A percentile compares a stretch with the other conserved stretches of the same genome.
Conservation (phyloP, 139 green algal species). For the Chlamydomonas asymmetrica region DNA sequence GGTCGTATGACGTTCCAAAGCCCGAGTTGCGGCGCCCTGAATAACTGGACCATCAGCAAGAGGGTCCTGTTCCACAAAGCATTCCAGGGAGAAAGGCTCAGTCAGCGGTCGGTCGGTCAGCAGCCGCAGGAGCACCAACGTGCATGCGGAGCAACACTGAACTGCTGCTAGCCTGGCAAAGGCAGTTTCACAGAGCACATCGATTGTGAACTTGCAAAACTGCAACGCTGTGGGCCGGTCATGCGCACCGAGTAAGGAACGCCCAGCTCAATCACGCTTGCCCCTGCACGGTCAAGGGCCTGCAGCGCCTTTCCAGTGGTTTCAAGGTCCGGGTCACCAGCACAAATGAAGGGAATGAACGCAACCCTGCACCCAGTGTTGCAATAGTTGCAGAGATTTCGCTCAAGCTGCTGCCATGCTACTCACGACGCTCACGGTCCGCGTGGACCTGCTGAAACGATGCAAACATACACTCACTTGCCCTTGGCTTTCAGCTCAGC, state of each 20-base stretch:
- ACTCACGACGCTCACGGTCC: too few species aligned
- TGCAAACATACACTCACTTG: slow-evolving; percentile 43
- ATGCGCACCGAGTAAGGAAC: slow-evolving; percentile 70
- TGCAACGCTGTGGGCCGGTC: too few species aligned
- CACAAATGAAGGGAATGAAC: slow-evolving; percentile 94
- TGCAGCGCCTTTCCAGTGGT: slow-evolving; percentile 84
- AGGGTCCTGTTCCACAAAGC: slow-evolving; percentile 90
- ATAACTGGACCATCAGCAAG: slow-evolving; percentile 96
- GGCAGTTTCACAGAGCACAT: not conserved
- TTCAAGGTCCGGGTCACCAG: slow-evolving; percentile 91
- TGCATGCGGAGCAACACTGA: not conserved
- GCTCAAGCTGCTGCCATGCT: not conserved
- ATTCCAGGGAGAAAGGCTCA: too few species aligned
- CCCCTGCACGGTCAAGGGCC: slow-evolving; percentile 71
- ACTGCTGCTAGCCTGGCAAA: not conserved
- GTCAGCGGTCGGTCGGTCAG: too few species aligned
- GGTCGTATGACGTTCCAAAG: slow-evolving; percentile 76
- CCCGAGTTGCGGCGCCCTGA: slow-evolving; percentile 89
- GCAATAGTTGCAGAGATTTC: slow-evolving; percentile 2
- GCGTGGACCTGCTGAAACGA: too few species aligned
- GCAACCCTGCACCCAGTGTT: slow-evolving; percentile 77
- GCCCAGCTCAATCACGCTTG: slow-evolving; percentile 98
- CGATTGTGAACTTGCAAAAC: too few species aligned
- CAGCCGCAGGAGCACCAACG: not conserved
- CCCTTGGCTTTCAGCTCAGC: slow-evolving; percentile 55